phyloP scores from a whole-genome alignment of 805 yeast species.

The Pichia phayaonensis region DNA sequence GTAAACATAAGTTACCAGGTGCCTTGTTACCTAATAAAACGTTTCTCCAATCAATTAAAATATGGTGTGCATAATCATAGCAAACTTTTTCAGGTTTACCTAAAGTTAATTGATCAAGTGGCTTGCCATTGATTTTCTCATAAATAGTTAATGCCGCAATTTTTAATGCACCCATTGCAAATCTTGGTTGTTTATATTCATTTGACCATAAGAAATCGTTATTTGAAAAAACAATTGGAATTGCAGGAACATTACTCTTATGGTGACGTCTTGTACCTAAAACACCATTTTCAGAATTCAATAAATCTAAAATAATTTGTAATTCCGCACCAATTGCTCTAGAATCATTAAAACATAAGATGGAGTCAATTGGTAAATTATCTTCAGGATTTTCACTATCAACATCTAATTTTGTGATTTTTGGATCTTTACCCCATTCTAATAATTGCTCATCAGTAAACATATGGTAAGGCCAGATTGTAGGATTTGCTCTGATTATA shows the following conservation, averaged over 20 bases:
- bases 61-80: constrained; percentile 75
- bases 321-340: constrained; percentile 81
- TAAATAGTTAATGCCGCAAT: constrained; percentile 55
- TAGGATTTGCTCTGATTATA: constrained; percentile 47
- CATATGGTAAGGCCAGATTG: constrained; percentile 64
- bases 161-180: constrained; percentile 88
- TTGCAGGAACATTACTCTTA: constrained; percentile 13
- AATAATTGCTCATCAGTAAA: constrained; percentile 39
- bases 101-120: constrained; percentile 47
- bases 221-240: constrained; percentile 50
- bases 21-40: constrained; percentile 21
- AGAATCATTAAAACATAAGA: constrained; percentile 82
- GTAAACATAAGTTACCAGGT: constrained; percentile 26
- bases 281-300: constrained; percentile 55
- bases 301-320: constrained; percentile 66
- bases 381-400: constrained; percentile 21
- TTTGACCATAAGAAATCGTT: constrained; percentile 87
- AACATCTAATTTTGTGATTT: constrained; percentile 19
- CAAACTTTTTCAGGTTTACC: constrained; percentile 81
- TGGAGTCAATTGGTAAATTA: constrained; percentile 54
- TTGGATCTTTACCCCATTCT: constrained; percentile 33
- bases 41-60: constrained; percentile 49
- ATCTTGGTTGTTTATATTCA: constrained; percentile 66
- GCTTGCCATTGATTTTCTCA: constrained; percentile 28
- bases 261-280: constrained; percentile 51